Conservation (phyloP, 306 rosid genomes). For the Vigna mungo region DNA sequence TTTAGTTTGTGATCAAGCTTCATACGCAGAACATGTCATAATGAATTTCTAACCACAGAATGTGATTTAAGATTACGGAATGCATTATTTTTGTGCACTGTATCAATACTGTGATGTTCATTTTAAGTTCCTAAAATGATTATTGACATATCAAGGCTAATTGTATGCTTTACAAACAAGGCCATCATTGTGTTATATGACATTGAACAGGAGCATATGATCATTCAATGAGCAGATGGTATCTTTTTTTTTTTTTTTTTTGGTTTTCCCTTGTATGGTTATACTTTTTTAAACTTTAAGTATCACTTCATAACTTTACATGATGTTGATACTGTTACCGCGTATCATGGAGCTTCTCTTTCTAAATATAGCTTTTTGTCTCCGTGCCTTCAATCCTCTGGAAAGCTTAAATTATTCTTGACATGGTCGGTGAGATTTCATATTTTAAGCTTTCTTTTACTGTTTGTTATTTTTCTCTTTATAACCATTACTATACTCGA, state of each 20-base stretch:
- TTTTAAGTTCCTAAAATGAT: conserved; percentile 14
- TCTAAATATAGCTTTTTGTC: conserved; percentile 21
- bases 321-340: conserved; percentile 22
- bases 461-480: conserved; percentile 1
- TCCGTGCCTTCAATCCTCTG: background rate
- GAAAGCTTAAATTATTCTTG: background rate
- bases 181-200: conserved; percentile 9
- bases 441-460: conserved; percentile 8
- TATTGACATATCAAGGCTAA: conserved; percentile 36
- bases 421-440: conserved; percentile 25
- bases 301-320: conserved; percentile 6
- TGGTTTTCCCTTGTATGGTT: background rate
- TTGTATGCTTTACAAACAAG: conserved; percentile 26
- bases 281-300: conserved; percentile 17
- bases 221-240: conserved; percentile 37
- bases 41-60: conserved; percentile 33
- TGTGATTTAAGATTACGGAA: conserved; percentile 22
- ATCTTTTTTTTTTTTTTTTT: conserved; percentile 10
- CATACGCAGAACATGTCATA: background rate
- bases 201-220: conserved; percentile 22
- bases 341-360: conserved; percentile 10
- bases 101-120: conserved; percentile 26
- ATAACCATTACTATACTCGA: background rate
- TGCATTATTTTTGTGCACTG: conserved; percentile 15
- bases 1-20: background rate